Base-by-base conservation (phyloP, 2,329 filamentous ascomycete species). In the Capronia epimyces region DNA sequence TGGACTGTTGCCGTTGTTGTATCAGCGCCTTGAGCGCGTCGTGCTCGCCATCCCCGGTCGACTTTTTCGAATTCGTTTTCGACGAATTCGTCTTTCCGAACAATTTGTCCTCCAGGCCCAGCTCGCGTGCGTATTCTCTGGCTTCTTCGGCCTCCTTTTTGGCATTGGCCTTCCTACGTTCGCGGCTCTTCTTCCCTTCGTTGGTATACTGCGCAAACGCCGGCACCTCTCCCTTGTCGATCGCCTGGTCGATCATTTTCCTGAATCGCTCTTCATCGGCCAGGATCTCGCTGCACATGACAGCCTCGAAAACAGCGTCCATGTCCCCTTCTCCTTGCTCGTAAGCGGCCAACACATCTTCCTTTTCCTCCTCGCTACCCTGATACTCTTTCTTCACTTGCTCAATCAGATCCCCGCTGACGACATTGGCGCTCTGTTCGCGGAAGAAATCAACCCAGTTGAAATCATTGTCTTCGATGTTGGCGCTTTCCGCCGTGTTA, bases 381-480 rank as follows among this genome's bases (percentile, higher is more conserved):
- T 91, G 89, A 75, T 97, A 98, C 58, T 84, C 76, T 24, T 76
- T 72, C 52, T 86, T 80, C 63, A 97, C 87, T 49, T 82, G 79
- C 49, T 84, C 77, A 60, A 98, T 91, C 3, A 81, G 80, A 53
- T 87, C 82, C 2, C 77, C 72, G 15, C 82, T 89, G 44, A 98
- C 76, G 21, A 88, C 77, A 50, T 90, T 84, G 43, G 80, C 80
- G 67, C 84, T 95, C 62, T 95, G 89, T 58, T 85, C 82, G 48
- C 83, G 81, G 75, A 94, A 98, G 74, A 89, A 98, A 42, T 87
- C 84, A 47, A 80, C 76, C 93, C 93, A 98, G 74, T 88, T 81
- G 72, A 97, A 98, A 47, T 84, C 86, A 52, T 87, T 83, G 3
- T 80, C 78, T 65, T 89, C 85, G 25, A 84, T 63, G 46, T 77